Conservation (phyloP, 768 basidiomycete species). For the Lactarius psammicola region DNA sequence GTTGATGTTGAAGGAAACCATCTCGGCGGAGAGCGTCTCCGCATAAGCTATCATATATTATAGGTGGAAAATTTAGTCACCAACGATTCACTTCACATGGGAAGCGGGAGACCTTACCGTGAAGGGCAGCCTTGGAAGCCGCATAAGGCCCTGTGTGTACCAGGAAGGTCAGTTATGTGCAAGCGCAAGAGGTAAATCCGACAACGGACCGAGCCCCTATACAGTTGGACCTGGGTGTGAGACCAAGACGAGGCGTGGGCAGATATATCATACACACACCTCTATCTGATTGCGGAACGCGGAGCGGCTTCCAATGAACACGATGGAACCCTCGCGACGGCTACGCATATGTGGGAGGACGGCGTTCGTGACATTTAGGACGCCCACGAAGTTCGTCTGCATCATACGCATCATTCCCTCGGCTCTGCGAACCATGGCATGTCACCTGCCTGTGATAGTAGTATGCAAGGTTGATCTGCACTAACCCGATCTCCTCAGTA, state of each 20-base stretch:
- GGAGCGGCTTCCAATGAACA: conserved; percentile 40
- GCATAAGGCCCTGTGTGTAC: conserved; percentile 28
- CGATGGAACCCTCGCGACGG: conserved; percentile 37
- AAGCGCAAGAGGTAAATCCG: not conserved
- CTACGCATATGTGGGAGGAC: conserved; percentile 43
- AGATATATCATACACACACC: conserved; percentile 6
- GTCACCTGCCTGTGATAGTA: not conserved
- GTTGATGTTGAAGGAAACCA: conserved; percentile 33
- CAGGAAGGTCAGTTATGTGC: not conserved
- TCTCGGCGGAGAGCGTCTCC: conserved; percentile 34
- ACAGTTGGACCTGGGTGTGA: not conserved
- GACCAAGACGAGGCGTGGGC: not conserved
- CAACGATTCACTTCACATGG: not conserved
- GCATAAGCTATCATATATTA: conserved; percentile 30
- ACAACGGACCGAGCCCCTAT: conserved; percentile 12
- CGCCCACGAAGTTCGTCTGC: conserved; percentile 44
- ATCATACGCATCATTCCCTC: conserved; percentile 9
- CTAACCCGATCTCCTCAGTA: conserved; percentile 23
- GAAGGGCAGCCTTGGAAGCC: conserved; percentile 34
- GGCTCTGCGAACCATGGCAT: not conserved
- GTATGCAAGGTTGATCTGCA: not conserved
- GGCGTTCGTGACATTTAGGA: conserved; percentile 45
- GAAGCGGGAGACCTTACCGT: conserved; percentile 23
- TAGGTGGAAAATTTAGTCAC: not conserved
- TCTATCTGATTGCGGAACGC: conserved; percentile 28